Base-by-base conservation (phyloP, 2,329 filamentous ascomycete genomes). In the Neonectria ditissima region DNA sequence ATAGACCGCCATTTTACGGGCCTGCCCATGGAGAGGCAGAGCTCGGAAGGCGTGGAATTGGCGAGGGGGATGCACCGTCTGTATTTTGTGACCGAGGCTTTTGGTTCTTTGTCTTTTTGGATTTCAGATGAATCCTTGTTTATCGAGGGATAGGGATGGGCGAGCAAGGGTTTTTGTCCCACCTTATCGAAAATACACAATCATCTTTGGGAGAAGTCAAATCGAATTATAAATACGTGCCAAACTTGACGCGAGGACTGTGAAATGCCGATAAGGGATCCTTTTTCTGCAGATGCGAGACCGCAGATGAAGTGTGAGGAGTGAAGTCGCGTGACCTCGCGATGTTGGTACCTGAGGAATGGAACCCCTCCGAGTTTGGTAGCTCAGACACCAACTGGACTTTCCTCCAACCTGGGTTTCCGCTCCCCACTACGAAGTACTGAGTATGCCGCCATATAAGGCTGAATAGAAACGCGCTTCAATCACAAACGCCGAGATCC, bases 1-100 rank as follows among this genome's bases (percentile, higher is more conserved):
- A 30, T 47, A 61, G 53, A 62, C 10, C 26, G 54, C 18, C 43
- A 43, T 13, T 20, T 53, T 2, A 3, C 10, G 41, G 47, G 47
- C 5, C 14, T 50, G 28, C 28, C n/a, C 22, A 32, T 50, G 28
- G 28, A 32, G 37, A 50, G 28, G 28, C 18, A 32, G 47, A 32
- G 47, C 10, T 10, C 4, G 47, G n/a, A 28, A 18, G n/a, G 47
- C 11, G n/a, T 20, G 47, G 47, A 9, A 43, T 32, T 44, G 37
- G 44, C 22, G 32, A 2, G 39, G 45, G 24, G 45, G 18, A 47
- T 24, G 13, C 28, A 22, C 24, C 11, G 43, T 47, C 45, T 41
- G 55, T 55, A 37, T 37, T 26, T 32, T 18, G 37, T 47, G 50
- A 28, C 51, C 44, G 16, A 32, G 28, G 11, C 16, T 32, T 50